Evolutionary conservation across 2,329 filamentous ascomycete genomes (phyloP), one percentile per base, ranked within the genome.

Genomic region (Aureobasidium musti): DNA sequence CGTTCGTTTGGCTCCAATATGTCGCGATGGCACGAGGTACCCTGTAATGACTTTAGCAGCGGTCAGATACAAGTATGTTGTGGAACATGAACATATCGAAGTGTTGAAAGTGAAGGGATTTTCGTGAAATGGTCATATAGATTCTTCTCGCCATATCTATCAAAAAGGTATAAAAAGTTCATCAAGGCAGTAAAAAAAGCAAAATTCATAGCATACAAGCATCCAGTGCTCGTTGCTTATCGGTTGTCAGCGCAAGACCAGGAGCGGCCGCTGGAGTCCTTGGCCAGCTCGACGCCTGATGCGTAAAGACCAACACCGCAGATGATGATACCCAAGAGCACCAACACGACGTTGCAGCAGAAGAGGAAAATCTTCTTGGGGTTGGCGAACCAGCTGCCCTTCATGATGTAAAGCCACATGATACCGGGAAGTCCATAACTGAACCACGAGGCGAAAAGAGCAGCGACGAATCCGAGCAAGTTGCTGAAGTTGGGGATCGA

Each of bases 371-470:
- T 76, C 72, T 82, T 83, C 26, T 73, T 72, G 67, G 77, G 77
- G 39, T 74, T 78, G 41, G 75, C 75, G 63, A 79, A 79, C 73
- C 76, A 80, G 14, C 70, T 69, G 3, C 79, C 81, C 67, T 75
- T 76, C 67, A 83, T 82, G 69, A 84, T 75, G 69, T 78, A 82
- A 26, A 74, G 67, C 73, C 73, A 74, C 61, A 74, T 70, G 35
- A 71, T 43, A 13, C 71, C 72, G 41, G 66, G 37, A n/a, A 72
- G 63, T 5, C 67, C 66, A 41, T 69, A 69, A 11, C 67, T 71
- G 50, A 90, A 91, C 87, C 88, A 90, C 63, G 82, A 86, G 6
- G 83, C 85, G 69, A 90, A 90, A 2, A 89, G 77, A 1, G 87
- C 72, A 8, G 72, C 77, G 66, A 90, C 86, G 53, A 68, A 66